These are phyloP conservation scores for Orbilia javanica DNA, from an alignment of 2,329 filamentous ascomycete species.

Conservation along the genomic window DNA sequence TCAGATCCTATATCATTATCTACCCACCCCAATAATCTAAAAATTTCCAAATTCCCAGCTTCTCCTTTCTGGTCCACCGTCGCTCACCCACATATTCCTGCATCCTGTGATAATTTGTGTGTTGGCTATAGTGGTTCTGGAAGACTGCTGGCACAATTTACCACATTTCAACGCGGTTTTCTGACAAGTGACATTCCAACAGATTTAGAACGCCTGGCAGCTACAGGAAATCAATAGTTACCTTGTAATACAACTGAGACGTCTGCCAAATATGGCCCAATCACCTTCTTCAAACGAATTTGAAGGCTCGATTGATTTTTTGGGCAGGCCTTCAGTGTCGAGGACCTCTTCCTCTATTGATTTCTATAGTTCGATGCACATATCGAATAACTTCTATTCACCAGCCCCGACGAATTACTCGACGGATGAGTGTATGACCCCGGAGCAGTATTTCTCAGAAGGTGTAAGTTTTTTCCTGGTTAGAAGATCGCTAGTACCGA, in stretches of 20 bases:
- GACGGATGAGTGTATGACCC: conserved; percentile 52
- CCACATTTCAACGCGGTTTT: conserved; percentile 49
- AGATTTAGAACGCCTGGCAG: not conserved
- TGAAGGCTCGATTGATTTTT: conserved; percentile 51
- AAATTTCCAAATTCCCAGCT: conserved; percentile 14
- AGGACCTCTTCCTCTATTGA: conserved; percentile 44
- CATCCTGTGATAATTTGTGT: conserved; percentile 54
- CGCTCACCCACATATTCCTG: not conserved
- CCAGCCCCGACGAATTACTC: conserved; percentile 48
- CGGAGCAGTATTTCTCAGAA: conserved; percentile 48
- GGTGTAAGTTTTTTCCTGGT: conserved; percentile 23
- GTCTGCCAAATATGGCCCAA: conserved; percentile 29
- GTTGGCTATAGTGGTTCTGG: conserved; percentile 21
- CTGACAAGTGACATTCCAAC: not conserved
- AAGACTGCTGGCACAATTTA: conserved; percentile 17
- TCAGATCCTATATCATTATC: not conserved
- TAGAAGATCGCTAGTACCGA: not conserved
- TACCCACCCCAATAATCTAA: not conserved
- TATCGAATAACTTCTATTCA: conserved; percentile 41
- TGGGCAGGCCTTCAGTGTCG: conserved; percentile 48
- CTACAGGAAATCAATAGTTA: not conserved
- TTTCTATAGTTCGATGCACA: conserved; percentile 42
- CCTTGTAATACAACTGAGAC: conserved; percentile 10
- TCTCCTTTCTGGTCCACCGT: not conserved
- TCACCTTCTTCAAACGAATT: conserved; percentile 23